Evolutionary conservation across 1,284 basidiomycete genomes (phyloP).

Genomic region (Apiotrichum gracile): DNA sequence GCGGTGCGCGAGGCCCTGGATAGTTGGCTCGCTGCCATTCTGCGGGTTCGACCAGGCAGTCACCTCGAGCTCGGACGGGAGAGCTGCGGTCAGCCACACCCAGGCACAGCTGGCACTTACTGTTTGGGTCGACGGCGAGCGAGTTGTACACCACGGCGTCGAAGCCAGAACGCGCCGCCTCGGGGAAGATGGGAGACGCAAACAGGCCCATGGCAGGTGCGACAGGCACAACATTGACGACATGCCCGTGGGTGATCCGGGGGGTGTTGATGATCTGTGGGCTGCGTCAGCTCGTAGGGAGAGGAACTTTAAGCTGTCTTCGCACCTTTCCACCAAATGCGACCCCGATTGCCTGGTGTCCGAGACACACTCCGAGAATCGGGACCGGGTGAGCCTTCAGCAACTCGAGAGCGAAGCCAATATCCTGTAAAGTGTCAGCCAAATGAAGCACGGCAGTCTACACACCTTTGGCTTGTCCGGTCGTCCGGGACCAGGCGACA

Average conservation of each 20-base stretch:
- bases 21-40: conserved; percentile 30
- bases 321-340: conserved; percentile 62
- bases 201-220: conserved; percentile 29
- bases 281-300: not conserved
- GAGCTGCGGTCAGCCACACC: conserved; percentile 18
- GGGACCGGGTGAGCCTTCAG: conserved; percentile 37
- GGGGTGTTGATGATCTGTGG: conserved; percentile 44
- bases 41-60: conserved; percentile 47
- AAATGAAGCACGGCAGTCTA: not conserved
- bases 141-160: conserved; percentile 75
- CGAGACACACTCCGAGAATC: conserved; percentile 66
- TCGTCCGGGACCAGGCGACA: conserved; percentile 47
- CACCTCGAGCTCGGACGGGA: conserved; percentile 49
- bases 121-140: conserved; percentile 47
- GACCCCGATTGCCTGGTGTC: conserved; percentile 80
- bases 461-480: conserved; percentile 41
- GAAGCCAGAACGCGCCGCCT: conserved; percentile 45
- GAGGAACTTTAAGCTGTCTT: conserved; percentile 40
- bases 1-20: conserved; percentile 53
- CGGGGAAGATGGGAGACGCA: conserved; percentile 24
- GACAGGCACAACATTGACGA: conserved; percentile 55
- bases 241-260: conserved; percentile 63
- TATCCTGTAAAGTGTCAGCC: conserved; percentile 29
- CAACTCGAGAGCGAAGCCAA: conserved; percentile 44
- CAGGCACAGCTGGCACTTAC: conserved; percentile 18